Percentiles rank a stretch among this genome's conserved stretches.
Conservation (phyloP, 148 eudicot genomes). For the Cornus controversa region DNA sequence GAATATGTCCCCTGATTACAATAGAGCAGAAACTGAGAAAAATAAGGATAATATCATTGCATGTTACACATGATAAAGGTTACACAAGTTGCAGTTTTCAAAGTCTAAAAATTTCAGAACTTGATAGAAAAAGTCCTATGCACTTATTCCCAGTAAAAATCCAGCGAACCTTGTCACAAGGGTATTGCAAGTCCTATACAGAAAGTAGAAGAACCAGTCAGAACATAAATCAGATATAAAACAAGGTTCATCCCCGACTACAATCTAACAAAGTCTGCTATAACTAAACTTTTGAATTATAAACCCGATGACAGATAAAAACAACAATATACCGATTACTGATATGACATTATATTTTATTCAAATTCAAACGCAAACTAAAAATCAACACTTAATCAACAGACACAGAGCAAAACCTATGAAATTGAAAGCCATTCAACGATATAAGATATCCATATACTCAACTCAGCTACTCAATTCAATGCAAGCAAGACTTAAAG, state of each 20-base stretch:
- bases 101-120: neutral
- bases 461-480: no score
- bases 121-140: conserved; percentile 2
- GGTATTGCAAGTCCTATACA: conserved; percentile 45
- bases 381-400: no score
- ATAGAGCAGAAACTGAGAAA: neutral
- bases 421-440: no score
- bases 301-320: neutral
- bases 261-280: neutral
- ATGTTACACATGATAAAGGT: neutral
- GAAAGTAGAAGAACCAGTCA: conserved; percentile 37
- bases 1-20: no score
- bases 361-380: no score
- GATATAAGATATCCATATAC: no score
- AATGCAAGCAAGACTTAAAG: no score
- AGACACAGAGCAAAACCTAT: no score
- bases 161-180: conserved; percentile 43
- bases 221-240: conserved; percentile 9
- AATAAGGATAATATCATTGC: neutral
- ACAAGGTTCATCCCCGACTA: neutral
- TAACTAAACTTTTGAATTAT: neutral
- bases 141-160: conserved; percentile 15
- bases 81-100: neutral
- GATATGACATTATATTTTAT: no score
- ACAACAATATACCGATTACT: no score